phyloP scores from a whole-genome alignment of 2,329 filamentous ascomycete species.

The Aspergillus pseudoterreus region DNA sequence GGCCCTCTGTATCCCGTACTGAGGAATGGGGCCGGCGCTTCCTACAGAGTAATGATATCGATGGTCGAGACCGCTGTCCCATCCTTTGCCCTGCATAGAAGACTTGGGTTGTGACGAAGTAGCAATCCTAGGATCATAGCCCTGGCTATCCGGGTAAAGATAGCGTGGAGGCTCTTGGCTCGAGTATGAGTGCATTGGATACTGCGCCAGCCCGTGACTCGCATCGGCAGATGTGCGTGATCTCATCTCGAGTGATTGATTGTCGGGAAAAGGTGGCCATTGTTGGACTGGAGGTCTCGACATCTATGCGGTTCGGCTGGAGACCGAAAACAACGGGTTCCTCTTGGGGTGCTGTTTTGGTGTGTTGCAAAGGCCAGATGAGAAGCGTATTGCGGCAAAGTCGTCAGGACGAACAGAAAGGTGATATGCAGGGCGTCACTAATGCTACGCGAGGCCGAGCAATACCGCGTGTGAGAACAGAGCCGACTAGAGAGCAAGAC shows the following conservation, averaged over 20 bases:
- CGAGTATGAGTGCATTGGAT: constrained; percentile 15
- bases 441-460: constrained; percentile 12
- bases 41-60: constrained; percentile 21
- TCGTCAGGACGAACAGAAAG: constrained; percentile 11
- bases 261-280: constrained; percentile 23
- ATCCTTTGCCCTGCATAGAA: constrained; percentile 13
- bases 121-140: constrained; percentile 16
- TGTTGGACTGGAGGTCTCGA: constrained; percentile 27
- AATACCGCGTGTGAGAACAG: constrained; percentile 15
- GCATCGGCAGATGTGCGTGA: constrained; percentile 14
- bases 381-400: constrained; percentile 8
- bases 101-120: constrained; percentile 12
- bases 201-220: constrained; percentile 10
- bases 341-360: neutral
- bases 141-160: constrained; percentile 14
- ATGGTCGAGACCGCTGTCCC: constrained; percentile 16
- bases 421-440: constrained; percentile 6
- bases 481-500: constrained; percentile 5
- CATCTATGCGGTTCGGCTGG: constrained; percentile 23
- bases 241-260: constrained; percentile 16
- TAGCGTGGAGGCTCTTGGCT: constrained; percentile 24
- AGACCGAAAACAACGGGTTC: constrained; percentile 7
- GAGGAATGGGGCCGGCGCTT: constrained; percentile 15
- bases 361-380: neutral
- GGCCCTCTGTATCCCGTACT: constrained; percentile 16